Base-by-base conservation (phyloP, 192 early-diverging fungal species). In the Podila clonocystis region DNA sequence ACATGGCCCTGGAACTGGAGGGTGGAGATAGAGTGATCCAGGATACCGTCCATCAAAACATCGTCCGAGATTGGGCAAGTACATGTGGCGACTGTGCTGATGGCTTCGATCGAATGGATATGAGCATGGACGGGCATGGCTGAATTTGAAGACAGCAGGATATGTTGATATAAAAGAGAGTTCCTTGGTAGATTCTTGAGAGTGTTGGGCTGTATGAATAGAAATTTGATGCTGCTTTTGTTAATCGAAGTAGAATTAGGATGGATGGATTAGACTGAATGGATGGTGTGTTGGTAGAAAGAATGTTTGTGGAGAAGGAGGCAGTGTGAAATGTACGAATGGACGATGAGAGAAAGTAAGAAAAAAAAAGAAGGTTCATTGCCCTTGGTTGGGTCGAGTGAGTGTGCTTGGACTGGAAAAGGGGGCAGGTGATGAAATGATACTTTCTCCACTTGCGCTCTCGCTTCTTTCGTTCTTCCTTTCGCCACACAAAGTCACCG, bases 31-130 rank as follows among this genome's bases (percentile, higher is more conserved):
- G 52, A 9, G 8, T 55, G 52, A 55, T 55, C 52, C 4, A 55
- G 22, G 24, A 55, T 26, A 11, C 52, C 52, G 11, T 55, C 52
- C 22, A 55, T n/a, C 22, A 55, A 24, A 22, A 55, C 24, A 8
- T 26, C 52, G 20, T 55, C n/a, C n/a, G 52, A 55, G 52, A 24
- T 55, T n/a, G 52, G 52, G 24, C 52, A 55, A 55, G 52, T 55
- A 22, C 52, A 55, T 8, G 52, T 55, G 52, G 52, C 24, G 52
- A 55, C 24, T n/a, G 52, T 26, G 24, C 24, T 55, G 52, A 55
- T 26, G 24, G 20, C 24, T 8, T 55, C 52, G 24, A 22, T 26
- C 52, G 22, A 55, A 17, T 55, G 52, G 22, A 24, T 55, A 24
- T 55, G 52, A 55, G 52, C 52, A 55, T 4, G 12, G 24, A 55